A percentile compares a stretch with the other conserved stretches of the same genome.
These are phyloP conservation scores for Aurifilum marmelostoma DNA, from an alignment of 2,329 filamentous ascomycete genomes.

Conservation along the genomic window DNA sequence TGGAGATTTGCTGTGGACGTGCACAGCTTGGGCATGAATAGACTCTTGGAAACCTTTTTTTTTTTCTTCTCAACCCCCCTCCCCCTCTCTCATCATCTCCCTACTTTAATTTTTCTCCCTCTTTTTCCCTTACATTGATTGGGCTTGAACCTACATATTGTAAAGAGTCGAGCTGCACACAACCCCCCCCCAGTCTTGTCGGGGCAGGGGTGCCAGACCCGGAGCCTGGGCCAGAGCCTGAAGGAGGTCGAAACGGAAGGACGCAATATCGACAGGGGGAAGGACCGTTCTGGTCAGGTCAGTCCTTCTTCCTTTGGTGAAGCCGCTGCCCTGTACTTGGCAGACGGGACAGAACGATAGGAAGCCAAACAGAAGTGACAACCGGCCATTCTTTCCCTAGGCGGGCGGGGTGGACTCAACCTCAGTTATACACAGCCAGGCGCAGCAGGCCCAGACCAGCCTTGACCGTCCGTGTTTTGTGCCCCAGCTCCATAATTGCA, in stretches of 20 bases:
- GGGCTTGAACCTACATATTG: slow-evolving; percentile 3
- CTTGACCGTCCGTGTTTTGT: neutral
- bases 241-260: neutral
- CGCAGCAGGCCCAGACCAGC: neutral
- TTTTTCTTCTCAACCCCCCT: neutral
- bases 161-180: neutral
- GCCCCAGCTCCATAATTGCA: neutral
- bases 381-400: neutral
- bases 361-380: neutral
- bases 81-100: neutral
- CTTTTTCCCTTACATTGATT: neutral
- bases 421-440: neutral
- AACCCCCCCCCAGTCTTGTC: neutral
- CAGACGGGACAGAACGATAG: neutral
- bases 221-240: neutral
- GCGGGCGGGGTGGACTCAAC: neutral
- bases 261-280: neutral
- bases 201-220: neutral
- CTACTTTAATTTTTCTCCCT: neutral
- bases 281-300: neutral
- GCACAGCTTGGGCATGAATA: slow-evolving; percentile 1
- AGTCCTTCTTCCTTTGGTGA: neutral
- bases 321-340: neutral
- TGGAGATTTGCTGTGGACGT: neutral
- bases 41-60: neutral